A percentile compares a stretch with the other conserved stretches of the same genome.
Evolutionary conservation across 345 rosid species (phyloP).

Genomic region (Dipteronia dyeriana): DNA sequence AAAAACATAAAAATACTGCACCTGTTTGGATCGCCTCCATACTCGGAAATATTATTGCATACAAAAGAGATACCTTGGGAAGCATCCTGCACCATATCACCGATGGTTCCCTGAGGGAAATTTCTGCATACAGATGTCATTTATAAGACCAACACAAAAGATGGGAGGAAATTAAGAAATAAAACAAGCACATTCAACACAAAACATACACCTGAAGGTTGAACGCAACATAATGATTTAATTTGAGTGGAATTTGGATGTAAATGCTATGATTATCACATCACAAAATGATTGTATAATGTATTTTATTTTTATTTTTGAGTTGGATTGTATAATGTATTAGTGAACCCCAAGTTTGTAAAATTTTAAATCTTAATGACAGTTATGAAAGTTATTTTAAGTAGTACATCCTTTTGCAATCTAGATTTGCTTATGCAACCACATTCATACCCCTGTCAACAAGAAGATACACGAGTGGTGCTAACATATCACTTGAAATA

Average conservation of each 20-base stretch:
- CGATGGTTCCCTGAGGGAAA: slow-evolving; percentile 92
- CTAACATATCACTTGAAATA: background rate
- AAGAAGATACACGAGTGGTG: background rate
- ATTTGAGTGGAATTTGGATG: background rate
- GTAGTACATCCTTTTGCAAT: background rate
- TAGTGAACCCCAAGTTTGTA: background rate
- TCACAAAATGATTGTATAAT: background rate
- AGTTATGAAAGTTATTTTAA: background rate
- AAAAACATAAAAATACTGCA: slow-evolving; percentile 24
- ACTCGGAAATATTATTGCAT: slow-evolving; percentile 73
- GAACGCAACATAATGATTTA: background rate
- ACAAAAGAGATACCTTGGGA: slow-evolving; percentile 89
- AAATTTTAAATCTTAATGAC: background rate
- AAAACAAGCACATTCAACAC: slow-evolving; percentile 1
- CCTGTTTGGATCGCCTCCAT: slow-evolving; percentile 96
- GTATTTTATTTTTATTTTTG: no score
- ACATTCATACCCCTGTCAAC: background rate
- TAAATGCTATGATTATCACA: background rate
- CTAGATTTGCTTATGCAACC: background rate
- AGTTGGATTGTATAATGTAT: background rate
- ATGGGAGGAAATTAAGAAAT: background rate
- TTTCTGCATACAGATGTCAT: slow-evolving; percentile 55
- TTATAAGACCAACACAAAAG: slow-evolving; percentile 9
- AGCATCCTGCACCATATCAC: slow-evolving; percentile 92
- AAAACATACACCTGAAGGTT: background rate